These are phyloP conservation scores for Thermothelomyces thermophilus DNA, from an alignment of 2,329 filamentous ascomycete genomes.

Conservation along the genomic window DNA sequence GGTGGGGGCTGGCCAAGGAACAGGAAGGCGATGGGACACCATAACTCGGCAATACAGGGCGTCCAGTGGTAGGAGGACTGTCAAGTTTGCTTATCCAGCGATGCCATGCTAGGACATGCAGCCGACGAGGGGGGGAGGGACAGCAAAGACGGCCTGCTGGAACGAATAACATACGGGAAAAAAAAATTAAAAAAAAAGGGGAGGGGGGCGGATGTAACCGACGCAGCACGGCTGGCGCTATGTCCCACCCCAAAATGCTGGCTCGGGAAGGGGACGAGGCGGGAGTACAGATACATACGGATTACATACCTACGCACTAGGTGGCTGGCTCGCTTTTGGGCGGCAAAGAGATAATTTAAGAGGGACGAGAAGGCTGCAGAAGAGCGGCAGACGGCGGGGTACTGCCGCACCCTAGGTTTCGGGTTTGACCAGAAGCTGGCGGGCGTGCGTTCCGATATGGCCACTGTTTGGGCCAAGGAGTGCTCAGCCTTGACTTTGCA, in stretches of 20 bases:
- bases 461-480: no score
- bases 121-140: not conserved
- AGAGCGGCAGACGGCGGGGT: not conserved
- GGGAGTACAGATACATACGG: no score
- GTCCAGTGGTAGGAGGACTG: not conserved
- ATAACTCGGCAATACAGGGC: not conserved
- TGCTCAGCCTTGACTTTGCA: no score
- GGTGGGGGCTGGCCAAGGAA: not conserved
- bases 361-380: not conserved
- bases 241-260: conserved; percentile 7
- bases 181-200: no score
- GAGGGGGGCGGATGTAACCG: not conserved
- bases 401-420: no score
- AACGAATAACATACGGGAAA: conserved; percentile 9
- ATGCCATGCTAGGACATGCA: conserved; percentile 10
- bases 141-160: not conserved
- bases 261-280: not conserved
- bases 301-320: no score
- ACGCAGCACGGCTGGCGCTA: conserved; percentile 8
- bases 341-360: not conserved
- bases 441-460: no score
- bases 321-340: no score
- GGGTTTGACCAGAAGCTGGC: no score
- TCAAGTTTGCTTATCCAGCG: conserved; percentile 5
- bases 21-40: not conserved